Evolutionary conservation across 768 basidiomycete species (phyloP).

Genomic region (Rhodotorula taiwanensis): DNA sequence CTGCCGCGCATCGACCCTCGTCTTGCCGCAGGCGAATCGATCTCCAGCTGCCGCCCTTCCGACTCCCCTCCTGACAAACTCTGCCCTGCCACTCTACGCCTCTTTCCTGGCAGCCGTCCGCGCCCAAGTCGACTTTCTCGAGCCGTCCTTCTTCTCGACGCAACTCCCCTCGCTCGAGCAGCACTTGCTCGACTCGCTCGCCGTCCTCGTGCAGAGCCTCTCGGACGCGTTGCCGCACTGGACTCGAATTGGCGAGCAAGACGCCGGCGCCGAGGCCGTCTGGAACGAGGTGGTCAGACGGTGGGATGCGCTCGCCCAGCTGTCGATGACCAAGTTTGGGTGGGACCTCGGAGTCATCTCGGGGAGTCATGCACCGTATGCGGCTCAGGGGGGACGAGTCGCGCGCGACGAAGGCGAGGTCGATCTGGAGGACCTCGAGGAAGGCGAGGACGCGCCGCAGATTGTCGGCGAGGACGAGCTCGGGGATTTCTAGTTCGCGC

Average conservation of each 20-base stretch:
- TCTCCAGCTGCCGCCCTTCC: neutral
- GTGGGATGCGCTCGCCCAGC: constrained; percentile 29
- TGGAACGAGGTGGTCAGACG: constrained; percentile 29
- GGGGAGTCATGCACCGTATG: constrained; percentile 13
- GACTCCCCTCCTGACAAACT: neutral
- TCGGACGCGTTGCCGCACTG: constrained; percentile 23
- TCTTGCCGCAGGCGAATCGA: constrained; percentile 21
- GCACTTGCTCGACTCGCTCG: constrained; percentile 32
- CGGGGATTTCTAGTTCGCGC: neutral
- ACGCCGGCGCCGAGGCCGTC: neutral
- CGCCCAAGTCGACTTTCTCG: constrained; percentile 36
- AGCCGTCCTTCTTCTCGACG: constrained; percentile 18
- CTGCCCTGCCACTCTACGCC: constrained; percentile 30
- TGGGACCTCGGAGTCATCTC: constrained; percentile 44
- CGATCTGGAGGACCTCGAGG: constrained; percentile 51
- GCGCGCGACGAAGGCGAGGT: constrained; percentile 28
- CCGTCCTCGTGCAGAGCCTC: constrained; percentile 17
- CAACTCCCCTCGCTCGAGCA: constrained; percentile 37
- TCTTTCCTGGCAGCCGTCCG: constrained; percentile 21
- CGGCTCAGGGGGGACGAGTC: constrained; percentile 1
- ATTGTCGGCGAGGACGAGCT: constrained; percentile 34
- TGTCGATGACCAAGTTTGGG: constrained; percentile 44
- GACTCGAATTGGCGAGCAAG: neutral
- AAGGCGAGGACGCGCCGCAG: constrained; percentile 43
- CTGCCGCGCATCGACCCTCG: constrained; percentile 40